phyloP scores from a whole-genome alignment of 352 stramenopile genomes.

The Globisporangium viniferum region DNA sequence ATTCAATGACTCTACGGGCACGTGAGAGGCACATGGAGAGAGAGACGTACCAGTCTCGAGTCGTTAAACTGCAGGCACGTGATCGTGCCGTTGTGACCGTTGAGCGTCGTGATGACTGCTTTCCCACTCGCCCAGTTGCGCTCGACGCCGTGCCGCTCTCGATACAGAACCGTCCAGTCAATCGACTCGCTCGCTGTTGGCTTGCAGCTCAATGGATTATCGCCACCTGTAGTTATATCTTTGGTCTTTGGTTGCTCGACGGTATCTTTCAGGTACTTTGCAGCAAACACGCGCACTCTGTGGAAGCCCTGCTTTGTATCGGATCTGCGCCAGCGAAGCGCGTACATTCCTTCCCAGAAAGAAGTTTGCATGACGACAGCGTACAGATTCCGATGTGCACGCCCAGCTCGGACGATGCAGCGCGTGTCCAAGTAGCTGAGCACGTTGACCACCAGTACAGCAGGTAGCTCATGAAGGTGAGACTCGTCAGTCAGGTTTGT shows the following conservation, averaged over 20 bases:
- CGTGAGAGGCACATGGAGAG: background rate
- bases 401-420: slow-evolving; percentile 12
- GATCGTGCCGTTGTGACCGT: slow-evolving; percentile 25
- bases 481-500: background rate
- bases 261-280: slow-evolving; percentile 2
- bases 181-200: background rate
- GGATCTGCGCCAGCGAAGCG: slow-evolving; percentile 14
- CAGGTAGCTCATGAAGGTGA: slow-evolving; percentile 16
- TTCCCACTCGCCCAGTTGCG: slow-evolving; percentile 22
- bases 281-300: slow-evolving; percentile 11
- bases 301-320: slow-evolving; percentile 16
- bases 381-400: slow-evolving; percentile 19
- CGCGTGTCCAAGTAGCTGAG: slow-evolving; percentile 18
- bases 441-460: slow-evolving; percentile 17
- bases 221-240: background rate
- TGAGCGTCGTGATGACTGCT: slow-evolving; percentile 26
- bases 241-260: background rate
- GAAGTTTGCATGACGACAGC: slow-evolving; percentile 14
- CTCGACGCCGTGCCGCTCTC: slow-evolving; percentile 25
- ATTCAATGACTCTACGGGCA: background rate
- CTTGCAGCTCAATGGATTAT: background rate
- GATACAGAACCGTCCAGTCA: slow-evolving; percentile 19
- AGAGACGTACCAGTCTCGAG: slow-evolving; percentile 10
- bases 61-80: slow-evolving; percentile 29
- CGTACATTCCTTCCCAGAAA: slow-evolving; percentile 25